Evolutionary conservation across 345 rosid genomes (phyloP).

Genomic region (Populus euphratica): DNA sequence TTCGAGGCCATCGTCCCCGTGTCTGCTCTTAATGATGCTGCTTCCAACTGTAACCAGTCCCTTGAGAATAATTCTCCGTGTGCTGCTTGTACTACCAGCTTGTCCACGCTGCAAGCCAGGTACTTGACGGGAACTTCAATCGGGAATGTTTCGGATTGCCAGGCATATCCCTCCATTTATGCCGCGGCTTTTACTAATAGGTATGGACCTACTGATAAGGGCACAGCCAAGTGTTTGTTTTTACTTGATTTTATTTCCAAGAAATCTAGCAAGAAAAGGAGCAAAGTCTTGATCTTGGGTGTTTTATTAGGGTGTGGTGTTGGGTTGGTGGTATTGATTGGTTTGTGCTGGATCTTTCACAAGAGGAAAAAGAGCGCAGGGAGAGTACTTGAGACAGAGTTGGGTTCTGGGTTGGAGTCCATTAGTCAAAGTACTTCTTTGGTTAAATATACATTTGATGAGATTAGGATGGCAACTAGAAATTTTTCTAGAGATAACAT

Average conservation of each 20-base stretch:
- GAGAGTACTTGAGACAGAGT: constrained; percentile 30
- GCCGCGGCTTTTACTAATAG: constrained; percentile 61
- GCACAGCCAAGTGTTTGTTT: constrained; percentile 67
- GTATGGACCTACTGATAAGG: constrained; percentile 65
- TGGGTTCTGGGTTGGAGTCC: constrained; percentile 45
- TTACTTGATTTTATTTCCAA: constrained; percentile 28
- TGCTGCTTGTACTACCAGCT: constrained; percentile 57
- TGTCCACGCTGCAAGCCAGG: constrained; percentile 44
- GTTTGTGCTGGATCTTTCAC: constrained; percentile 42
- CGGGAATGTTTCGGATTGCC: constrained; percentile 68
- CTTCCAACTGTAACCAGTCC: constrained; percentile 57
- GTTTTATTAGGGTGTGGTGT: constrained; percentile 27
- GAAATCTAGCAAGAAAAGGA: constrained; percentile 19
- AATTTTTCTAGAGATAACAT: constrained; percentile 68
- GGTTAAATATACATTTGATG: constrained; percentile 61
- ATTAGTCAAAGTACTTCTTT: constrained; percentile 67
- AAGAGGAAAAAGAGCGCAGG: constrained; percentile 30
- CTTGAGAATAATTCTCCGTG: constrained; percentile 67
- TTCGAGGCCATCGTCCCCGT: constrained; percentile 48
- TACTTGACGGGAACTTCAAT: constrained; percentile 40
- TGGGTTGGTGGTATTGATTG: constrained; percentile 29
- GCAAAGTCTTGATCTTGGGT: constrained; percentile 30
- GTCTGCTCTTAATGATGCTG: constrained; percentile 26
- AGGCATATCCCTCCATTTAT: constrained; percentile 56
- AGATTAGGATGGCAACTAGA: constrained; percentile 70